Evolutionary conservation across 2,329 filamentous ascomycete genomes (phyloP).

Genomic region (Coniosporium tulheliwenetii): DNA sequence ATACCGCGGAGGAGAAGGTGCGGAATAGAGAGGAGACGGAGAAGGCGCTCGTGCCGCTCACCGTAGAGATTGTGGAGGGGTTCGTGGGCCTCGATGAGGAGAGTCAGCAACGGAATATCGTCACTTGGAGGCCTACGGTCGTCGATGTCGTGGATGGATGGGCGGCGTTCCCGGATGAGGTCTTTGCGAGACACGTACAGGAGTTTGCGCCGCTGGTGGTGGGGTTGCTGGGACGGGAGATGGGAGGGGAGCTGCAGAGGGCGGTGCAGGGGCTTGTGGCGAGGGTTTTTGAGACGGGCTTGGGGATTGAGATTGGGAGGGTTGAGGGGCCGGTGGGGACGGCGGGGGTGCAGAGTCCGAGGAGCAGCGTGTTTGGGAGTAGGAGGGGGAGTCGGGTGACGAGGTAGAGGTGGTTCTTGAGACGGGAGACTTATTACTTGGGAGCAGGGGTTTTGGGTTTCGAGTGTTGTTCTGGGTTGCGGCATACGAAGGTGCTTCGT

Average conservation of each 20-base stretch:
- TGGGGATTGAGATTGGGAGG: slow-evolving; percentile 26
- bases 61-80: slow-evolving; percentile 78
- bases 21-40: slow-evolving; percentile 73
- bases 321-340: slow-evolving; percentile 1
- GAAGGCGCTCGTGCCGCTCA: slow-evolving; percentile 81
- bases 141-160: slow-evolving; percentile 94
- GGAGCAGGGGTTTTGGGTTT: too few species aligned
- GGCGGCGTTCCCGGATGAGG: slow-evolving; percentile 61
- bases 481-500: too few species aligned
- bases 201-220: slow-evolving; percentile 79
- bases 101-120: slow-evolving; percentile 89
- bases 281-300: slow-evolving; percentile 63
- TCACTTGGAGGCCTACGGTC: slow-evolving; percentile 93
- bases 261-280: slow-evolving; percentile 65
- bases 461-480: too few species aligned
- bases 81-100: slow-evolving; percentile 86
- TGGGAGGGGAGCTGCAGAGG: slow-evolving; percentile 62
- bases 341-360: background rate
- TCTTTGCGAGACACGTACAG: slow-evolving; percentile 64
- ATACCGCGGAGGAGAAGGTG: slow-evolving; percentile 67
- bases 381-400: background rate
- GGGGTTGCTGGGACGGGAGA: slow-evolving; percentile 67
- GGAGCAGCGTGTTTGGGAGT: background rate
- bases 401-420: too few species aligned
- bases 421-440: too few species aligned